Evolutionary conservation across 208 protist species (phyloP).

Genomic region (Angomonas deanei): DNA sequence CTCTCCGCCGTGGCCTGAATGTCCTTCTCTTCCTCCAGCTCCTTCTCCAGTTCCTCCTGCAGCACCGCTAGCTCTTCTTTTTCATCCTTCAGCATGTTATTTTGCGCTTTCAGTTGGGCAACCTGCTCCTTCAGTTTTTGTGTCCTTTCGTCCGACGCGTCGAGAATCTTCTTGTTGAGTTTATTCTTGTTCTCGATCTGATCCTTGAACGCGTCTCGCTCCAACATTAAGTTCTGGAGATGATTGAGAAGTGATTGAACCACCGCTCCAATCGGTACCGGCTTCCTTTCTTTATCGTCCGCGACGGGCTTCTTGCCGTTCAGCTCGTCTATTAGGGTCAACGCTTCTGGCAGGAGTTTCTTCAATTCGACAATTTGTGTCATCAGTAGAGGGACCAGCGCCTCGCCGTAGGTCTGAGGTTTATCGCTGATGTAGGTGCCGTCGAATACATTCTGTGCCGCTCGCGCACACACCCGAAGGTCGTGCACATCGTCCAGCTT

Average conservation of each 20-base stretch:
- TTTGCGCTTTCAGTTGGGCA: constrained; percentile 4
- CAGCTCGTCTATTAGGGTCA: constrained; percentile 8
- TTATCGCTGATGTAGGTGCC: constrained; percentile 21
- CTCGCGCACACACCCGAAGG: constrained; percentile 25
- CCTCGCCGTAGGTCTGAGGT: constrained; percentile 26
- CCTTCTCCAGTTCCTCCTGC: background rate
- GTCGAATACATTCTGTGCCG: constrained; percentile 34
- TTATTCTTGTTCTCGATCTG: constrained; percentile 29
- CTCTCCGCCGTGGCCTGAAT: background rate
- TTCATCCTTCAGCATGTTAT: background rate
- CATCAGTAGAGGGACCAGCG: constrained; percentile 35
- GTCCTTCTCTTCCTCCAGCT: constrained; percentile 6
- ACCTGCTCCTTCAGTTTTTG: constrained; percentile 11
- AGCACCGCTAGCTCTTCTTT: background rate
- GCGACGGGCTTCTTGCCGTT: background rate
- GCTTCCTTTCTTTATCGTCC: background rate
- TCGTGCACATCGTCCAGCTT: constrained; percentile 44
- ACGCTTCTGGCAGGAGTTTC: constrained; percentile 14
- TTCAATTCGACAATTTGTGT: constrained; percentile 46
- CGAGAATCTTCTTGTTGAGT: constrained; percentile 25
- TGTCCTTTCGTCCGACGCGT: constrained; percentile 14
- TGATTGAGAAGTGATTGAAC: constrained; percentile 27
- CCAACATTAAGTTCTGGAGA: constrained; percentile 30
- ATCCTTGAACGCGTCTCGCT: constrained; percentile 36
- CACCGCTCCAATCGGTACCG: constrained; percentile 18